Evolutionary conservation across 352 stramenopile species (phyloP).

Genomic region (Globisporangium barbulae): DNA sequence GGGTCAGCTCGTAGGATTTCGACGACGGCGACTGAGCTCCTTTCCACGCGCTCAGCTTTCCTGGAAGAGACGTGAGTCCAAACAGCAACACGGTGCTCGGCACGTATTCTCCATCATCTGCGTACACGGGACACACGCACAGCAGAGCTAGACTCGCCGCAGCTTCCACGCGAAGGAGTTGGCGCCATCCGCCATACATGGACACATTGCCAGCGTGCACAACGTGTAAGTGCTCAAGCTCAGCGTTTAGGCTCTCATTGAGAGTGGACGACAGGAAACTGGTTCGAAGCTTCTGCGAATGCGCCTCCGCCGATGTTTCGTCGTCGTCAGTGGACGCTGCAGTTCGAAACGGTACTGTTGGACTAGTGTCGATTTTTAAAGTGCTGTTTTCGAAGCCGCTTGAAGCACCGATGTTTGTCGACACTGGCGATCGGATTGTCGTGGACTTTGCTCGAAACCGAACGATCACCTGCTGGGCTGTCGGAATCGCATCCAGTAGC

Average conservation of each 20-base stretch:
- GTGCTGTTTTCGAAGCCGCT: neutral
- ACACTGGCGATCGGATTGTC: conserved; percentile 2
- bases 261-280: conserved; percentile 31
- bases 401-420: neutral
- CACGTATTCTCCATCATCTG: conserved; percentile 72
- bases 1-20: conserved; percentile 43
- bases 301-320: conserved; percentile 19
- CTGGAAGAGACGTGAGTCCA: conserved; percentile 42
- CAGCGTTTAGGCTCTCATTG: conserved; percentile 19
- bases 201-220: conserved; percentile 64
- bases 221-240: conserved; percentile 33
- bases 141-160: conserved; percentile 35
- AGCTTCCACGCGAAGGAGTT: conserved; percentile 36
- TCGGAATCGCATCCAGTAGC: conserved; percentile 30
- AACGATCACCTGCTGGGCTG: conserved; percentile 34
- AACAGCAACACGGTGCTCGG: conserved; percentile 72
- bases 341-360: neutral
- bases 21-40: conserved; percentile 32
- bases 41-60: conserved; percentile 62
- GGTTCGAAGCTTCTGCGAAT: conserved; percentile 30
- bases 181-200: conserved; percentile 73
- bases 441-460: conserved; percentile 43
- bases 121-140: conserved; percentile 72
- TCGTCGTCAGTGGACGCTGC: conserved; percentile 2
- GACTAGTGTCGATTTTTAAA: neutral